Percentiles rank a stretch among this genome's conserved stretches.
Conservation (phyloP, 169 alveolate genomes). For the Plasmodium sp. region DNA sequence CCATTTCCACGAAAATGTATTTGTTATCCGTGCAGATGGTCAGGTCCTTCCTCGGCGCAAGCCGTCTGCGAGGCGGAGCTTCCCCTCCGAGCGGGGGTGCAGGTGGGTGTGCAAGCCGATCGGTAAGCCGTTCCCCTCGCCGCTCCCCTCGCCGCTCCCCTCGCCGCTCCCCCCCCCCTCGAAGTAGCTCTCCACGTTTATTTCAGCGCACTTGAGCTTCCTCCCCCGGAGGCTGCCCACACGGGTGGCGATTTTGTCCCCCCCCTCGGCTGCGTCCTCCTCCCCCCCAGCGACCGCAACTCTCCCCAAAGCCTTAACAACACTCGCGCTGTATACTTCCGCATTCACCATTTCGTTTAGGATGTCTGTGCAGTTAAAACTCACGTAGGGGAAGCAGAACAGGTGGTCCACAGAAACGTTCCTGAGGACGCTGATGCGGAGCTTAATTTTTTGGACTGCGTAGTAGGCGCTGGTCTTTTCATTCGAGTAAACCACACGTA, state of each 20-base stretch:
- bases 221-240: not conserved
- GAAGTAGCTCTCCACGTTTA: slow-evolving; percentile 17
- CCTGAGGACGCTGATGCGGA: slow-evolving; percentile 25
- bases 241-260: not conserved
- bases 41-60: slow-evolving; percentile 6
- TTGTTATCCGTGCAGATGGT: slow-evolving; percentile 52
- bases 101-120: too few relatives aligned
- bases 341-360: slow-evolving; percentile 14
- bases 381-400: slow-evolving; percentile 49
- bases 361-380: slow-evolving; percentile 8
- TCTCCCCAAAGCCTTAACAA: not conserved
- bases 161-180: not conserved
- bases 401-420: slow-evolving; percentile 24
- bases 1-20: slow-evolving; percentile 47
- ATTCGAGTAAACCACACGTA: slow-evolving; percentile 25
- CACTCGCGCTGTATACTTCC: not conserved
- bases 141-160: not conserved
- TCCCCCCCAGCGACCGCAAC: not conserved
- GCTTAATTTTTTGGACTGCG: slow-evolving; percentile 9
- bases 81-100: too few relatives aligned
- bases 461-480: slow-evolving; percentile 12
- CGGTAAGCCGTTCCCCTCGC: too few relatives aligned
- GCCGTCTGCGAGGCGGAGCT: not conserved
- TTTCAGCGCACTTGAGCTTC: not conserved
- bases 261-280: not conserved